Percentiles rank a stretch among this genome's conserved stretches.
These are phyloP conservation scores for Tricholoma sp. DNA, from an alignment of 768 basidiomycete species.

Conservation along the genomic window DNA sequence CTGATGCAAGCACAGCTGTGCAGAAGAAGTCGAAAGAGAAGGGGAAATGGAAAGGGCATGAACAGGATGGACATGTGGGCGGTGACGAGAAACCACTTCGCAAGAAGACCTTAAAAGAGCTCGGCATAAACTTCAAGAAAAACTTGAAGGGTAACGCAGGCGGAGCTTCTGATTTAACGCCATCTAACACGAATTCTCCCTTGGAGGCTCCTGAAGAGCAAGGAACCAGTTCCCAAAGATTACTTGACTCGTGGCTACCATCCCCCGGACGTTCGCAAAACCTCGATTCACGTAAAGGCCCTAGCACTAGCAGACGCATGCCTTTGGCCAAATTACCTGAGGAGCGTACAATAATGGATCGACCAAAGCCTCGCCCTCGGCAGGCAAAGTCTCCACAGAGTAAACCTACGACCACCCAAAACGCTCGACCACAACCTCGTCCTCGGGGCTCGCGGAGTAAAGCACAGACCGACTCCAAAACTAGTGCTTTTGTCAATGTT, in stretches of 20 bases:
- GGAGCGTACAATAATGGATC: neutral
- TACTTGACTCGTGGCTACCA: neutral
- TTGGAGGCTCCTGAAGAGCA: neutral
- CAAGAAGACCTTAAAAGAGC: neutral
- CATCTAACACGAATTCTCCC: neutral
- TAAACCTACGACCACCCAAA: neutral
- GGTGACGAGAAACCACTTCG: neutral
- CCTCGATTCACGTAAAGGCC: neutral
- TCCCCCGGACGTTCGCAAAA: neutral
- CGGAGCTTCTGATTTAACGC: neutral
- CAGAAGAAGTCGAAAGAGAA: neutral
- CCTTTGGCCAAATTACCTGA: neutral
- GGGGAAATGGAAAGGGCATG: neutral
- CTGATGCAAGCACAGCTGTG: neutral
- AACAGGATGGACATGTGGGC: neutral
- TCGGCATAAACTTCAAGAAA: neutral
- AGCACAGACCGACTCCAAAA: conserved; percentile 1
- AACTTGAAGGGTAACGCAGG: neutral
- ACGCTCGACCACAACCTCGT: conserved; percentile 14
- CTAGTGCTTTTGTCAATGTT: neutral
- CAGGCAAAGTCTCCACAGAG: no score
- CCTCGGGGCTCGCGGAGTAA: neutral
- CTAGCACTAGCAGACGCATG: neutral
- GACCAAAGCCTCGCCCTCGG: conserved; percentile 14
- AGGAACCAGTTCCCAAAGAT: neutral